These are phyloP conservation scores for Linnemannia schmuckeri DNA, from an alignment of 192 early-diverging fungal species.

Conservation along the genomic window DNA sequence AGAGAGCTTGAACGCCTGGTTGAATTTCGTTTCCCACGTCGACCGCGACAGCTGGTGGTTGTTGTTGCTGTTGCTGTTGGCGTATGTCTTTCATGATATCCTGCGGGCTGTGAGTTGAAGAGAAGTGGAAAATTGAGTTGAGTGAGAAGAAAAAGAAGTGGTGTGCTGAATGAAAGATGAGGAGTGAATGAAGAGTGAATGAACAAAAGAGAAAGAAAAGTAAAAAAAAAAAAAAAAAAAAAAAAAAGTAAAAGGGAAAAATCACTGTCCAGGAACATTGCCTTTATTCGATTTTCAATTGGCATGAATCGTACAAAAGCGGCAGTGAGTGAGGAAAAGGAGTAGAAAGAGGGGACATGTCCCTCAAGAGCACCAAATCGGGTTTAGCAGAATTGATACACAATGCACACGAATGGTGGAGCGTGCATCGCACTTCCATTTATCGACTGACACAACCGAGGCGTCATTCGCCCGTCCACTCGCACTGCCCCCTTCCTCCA, in stretches of 20 bases:
- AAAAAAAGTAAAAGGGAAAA: too few relatives aligned
- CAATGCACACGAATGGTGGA: neutral
- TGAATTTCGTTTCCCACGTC: neutral
- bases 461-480: neutral
- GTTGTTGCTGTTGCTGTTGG: neutral
- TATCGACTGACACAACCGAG: neutral
- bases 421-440: neutral
- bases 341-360: neutral
- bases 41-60: neutral
- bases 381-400: neutral
- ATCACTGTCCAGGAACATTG: neutral
- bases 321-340: neutral
- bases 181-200: neutral
- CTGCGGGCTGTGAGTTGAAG: neutral
- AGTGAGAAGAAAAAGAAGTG: neutral
- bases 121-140: neutral
- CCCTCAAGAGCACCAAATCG: neutral
- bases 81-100: neutral
- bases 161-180: neutral
- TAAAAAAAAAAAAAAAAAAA: neutral
- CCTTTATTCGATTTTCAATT: neutral
- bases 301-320: neutral
- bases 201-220: neutral
- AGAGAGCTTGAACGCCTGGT: constrained; percentile 6
- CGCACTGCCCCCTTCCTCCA: neutral